phyloP scores from a whole-genome alignment of 208 protist species.

The Leishmania tropica region DNA sequence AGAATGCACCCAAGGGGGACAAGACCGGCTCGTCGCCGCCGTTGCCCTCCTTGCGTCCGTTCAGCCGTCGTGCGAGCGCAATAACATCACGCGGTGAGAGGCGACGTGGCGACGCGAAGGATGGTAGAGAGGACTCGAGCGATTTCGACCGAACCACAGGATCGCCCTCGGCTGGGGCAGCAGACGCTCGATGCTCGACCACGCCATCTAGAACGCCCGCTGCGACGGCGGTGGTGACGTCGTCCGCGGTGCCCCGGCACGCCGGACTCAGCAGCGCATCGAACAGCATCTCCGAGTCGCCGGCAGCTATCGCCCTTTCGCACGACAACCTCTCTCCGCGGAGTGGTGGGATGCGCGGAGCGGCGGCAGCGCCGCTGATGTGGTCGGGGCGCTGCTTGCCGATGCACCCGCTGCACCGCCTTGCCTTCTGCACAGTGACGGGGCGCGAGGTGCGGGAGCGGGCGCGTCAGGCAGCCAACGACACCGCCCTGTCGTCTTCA shows the following conservation, averaged over 20 bases:
- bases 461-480: conserved; percentile 2
- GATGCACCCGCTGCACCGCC: conserved; percentile 24
- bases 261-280: background rate
- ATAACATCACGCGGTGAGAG: background rate
- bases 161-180: background rate
- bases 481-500: background rate
- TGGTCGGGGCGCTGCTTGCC: conserved; percentile 9
- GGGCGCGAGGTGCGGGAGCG: conserved; percentile 26
- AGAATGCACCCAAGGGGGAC: background rate
- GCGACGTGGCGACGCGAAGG: background rate
- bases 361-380: conserved; percentile 14
- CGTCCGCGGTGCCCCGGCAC: conserved; percentile 18
- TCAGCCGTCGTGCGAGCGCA: background rate
- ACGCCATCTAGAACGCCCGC: background rate
- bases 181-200: background rate
- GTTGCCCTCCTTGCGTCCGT: background rate
- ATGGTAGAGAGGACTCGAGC: background rate
- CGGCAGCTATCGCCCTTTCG: background rate
- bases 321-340: background rate
- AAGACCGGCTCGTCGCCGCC: background rate
- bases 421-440: conserved; percentile 23
- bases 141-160: background rate
- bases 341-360: background rate
- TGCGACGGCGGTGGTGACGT: conserved; percentile 1
- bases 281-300: background rate